These are phyloP conservation scores for Plasmodium relictum DNA, from an alignment of 169 alveolate species.

Conservation along the genomic window DNA sequence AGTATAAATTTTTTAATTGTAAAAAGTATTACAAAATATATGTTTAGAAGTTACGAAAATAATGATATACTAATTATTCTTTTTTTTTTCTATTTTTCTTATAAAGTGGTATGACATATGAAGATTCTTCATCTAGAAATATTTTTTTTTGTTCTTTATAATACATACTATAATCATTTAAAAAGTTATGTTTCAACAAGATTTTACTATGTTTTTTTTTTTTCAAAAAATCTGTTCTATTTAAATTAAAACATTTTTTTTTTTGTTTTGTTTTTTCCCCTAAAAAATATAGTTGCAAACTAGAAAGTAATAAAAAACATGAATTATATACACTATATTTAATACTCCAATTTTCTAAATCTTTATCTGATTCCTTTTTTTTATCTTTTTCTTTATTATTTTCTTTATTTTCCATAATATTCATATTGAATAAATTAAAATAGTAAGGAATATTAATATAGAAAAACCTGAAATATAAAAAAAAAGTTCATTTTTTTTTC, in stretches of 20 bases:
- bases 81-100: slow-evolving; percentile 21
- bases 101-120: slow-evolving; percentile 46
- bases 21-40: no score
- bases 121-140: slow-evolving; percentile 4
- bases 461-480: not conserved
- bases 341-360: slow-evolving; percentile 9
- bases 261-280: not conserved
- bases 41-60: no score
- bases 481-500: not conserved
- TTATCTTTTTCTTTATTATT: not conserved
- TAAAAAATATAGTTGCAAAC: slow-evolving; percentile 32
- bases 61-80: no score
- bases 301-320: slow-evolving; percentile 34
- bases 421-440: not conserved
- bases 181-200: not conserved
- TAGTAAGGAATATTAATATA: not conserved
- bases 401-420: not conserved
- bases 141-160: slow-evolving; percentile 18
- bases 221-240: not conserved
- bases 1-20: no score
- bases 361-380: not conserved
- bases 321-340: slow-evolving; percentile 19
- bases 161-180: slow-evolving; percentile 33
- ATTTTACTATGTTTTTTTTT: slow-evolving; percentile 2
- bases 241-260: not conserved